phyloP scores from a whole-genome alignment of 2,329 filamentous ascomycete species.

The Ilyonectria robusta region DNA sequence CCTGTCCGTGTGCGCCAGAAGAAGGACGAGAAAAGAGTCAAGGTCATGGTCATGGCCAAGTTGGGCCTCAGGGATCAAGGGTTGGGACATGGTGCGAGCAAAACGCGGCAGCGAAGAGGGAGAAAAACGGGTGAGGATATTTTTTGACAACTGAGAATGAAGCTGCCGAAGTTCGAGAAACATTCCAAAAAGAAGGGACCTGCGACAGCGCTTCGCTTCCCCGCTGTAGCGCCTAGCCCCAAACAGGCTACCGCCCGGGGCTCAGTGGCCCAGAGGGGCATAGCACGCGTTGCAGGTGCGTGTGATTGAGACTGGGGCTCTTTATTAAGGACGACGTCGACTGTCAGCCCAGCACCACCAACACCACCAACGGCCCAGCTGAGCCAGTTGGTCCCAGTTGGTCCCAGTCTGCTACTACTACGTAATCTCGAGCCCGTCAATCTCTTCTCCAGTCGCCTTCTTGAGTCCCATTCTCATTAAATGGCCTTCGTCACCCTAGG shows the following conservation, averaged over 20 bases:
- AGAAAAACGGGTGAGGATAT: slow-evolving; percentile 10
- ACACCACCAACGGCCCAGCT: neutral
- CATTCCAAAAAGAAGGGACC: slow-evolving; percentile 15
- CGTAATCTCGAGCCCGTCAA: neutral
- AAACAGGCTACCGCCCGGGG: neutral
- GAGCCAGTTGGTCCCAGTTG: slow-evolving; percentile 1
- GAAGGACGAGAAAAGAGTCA: slow-evolving; percentile 1
- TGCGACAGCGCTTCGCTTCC: slow-evolving; percentile 9
- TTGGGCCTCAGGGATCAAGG: slow-evolving; percentile 22
- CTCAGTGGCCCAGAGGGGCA: neutral
- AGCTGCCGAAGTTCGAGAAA: slow-evolving; percentile 37
- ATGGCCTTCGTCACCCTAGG: neutral
- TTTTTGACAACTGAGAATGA: slow-evolving; percentile 22
- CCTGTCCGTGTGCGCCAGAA: neutral
- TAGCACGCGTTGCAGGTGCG: slow-evolving; percentile 25
- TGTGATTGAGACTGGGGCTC: slow-evolving; percentile 19
- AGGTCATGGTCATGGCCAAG: neutral
- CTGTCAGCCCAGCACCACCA: neutral
- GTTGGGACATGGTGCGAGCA: slow-evolving; percentile 25
- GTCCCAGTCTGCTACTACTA: neutral
- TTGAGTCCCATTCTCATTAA: neutral
- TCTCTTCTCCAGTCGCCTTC: neutral
- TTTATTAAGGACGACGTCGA: slow-evolving; percentile 27
- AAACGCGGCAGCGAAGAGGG: slow-evolving; percentile 5
- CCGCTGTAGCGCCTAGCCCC: neutral